These are phyloP conservation scores for Ophiostoma ulmi DNA, from an alignment of 2,329 filamentous ascomycete species.

Conservation along the genomic window DNA sequence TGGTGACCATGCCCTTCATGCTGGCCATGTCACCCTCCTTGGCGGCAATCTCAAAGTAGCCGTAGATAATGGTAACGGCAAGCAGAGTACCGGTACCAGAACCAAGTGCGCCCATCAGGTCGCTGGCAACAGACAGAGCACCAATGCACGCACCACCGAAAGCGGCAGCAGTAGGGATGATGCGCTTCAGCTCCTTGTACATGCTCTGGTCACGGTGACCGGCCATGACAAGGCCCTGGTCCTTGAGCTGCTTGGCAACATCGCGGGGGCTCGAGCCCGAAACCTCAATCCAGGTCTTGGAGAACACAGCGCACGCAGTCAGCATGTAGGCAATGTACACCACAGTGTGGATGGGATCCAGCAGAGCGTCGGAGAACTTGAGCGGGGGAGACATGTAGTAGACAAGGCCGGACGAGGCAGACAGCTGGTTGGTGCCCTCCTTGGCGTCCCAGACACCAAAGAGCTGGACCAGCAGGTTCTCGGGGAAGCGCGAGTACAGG, in stretches of 20 bases:
- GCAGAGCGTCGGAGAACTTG: constrained; percentile 93
- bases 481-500: constrained; percentile 97
- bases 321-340: constrained; percentile 98
- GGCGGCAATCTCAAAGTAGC: constrained; percentile 98
- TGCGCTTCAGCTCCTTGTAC: constrained; percentile 99
- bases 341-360: constrained; percentile 94
- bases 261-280: constrained; percentile 96
- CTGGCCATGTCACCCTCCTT: constrained; percentile 94
- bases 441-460: constrained; percentile 98
- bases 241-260: constrained; percentile 99
- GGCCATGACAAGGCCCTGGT: constrained; percentile 98
- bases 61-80: constrained; percentile 98
- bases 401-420: constrained; percentile 85
- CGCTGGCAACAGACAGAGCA: constrained; percentile 89
- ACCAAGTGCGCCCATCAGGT: constrained; percentile 91
- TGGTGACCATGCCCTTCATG: constrained; percentile 63
- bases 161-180: constrained; percentile 95
- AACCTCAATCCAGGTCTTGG: constrained; percentile 99
- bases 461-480: constrained; percentile 96
- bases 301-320: constrained; percentile 87
- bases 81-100: constrained; percentile 96
- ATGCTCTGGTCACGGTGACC: constrained; percentile 99
- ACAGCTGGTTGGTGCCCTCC: constrained; percentile 92
- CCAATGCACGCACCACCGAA: constrained; percentile 99
- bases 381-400: constrained; percentile 99